Evolutionary conservation across 352 stramenopile genomes (phyloP), one percentile per base, ranked within the genome.

Genomic region (Phytophthora fragariae): DNA sequence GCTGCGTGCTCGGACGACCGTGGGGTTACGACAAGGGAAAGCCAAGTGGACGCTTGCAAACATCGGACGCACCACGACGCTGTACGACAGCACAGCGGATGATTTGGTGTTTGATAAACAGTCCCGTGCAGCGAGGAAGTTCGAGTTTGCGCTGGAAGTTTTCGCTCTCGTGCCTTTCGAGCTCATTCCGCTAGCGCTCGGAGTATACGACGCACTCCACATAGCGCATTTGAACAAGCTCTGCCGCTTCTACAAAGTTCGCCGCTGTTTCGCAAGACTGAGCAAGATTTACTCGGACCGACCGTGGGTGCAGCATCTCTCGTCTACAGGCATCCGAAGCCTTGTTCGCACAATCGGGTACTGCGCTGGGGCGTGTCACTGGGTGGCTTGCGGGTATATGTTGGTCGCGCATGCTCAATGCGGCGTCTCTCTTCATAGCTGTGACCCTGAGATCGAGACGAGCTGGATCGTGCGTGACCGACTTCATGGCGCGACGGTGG

Each of bases 331-430:
- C 2, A 87, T 90, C 24, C 81, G 77, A 7, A 80, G 55, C 0
- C 79, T 92, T 10, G 69, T 76, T 35, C 73, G 65, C 7, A 80
- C 70, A 39, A 78, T 91, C 27, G 60, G 70, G 0, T 31, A 82
- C 3, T 77, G 66, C 12, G 37, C 78, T 5, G 31, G 70, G 8
- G n/a, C 79, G 11, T 71, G 61, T 46, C 84, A 93, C 53, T 90
- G 83, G 77, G 65, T 83, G 21, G 81, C 81, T 2, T 92, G 82
- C 29, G 82, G 76, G 0, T 93, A 92, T 74, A 88, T 93, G 62
- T 10, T 68, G 2, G 56, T 61, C 14, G 62, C 50, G 8, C 62
- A 68, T 52, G 39, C 50, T 5, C 63, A 80, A 35, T 93, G 86
- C 39, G 84, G 84, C 1, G 29, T 87, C 11, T 66, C 81, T 47